These are phyloP conservation scores for Phytophthora capsici DNA, from an alignment of 352 stramenopile genomes.

Conservation along the genomic window DNA sequence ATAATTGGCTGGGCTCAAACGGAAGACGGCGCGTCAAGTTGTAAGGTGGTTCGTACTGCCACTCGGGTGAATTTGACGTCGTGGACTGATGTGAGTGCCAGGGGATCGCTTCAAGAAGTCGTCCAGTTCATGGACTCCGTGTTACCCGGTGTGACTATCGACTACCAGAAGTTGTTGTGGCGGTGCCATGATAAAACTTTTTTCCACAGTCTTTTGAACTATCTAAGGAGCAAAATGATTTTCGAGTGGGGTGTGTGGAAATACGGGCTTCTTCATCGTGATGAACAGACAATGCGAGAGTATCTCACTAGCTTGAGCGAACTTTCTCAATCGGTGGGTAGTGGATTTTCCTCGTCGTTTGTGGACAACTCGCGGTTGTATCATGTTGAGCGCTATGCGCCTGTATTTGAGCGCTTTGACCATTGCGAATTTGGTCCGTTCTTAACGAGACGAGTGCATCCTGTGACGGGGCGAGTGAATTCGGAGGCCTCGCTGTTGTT, in stretches of 20 bases:
- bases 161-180: constrained; percentile 48
- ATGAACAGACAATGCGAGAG: constrained; percentile 47
- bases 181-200: constrained; percentile 49
- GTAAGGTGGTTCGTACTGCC: constrained; percentile 37
- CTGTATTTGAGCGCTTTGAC: constrained; percentile 38
- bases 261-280: constrained; percentile 55
- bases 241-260: constrained; percentile 56
- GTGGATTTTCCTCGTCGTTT: constrained; percentile 40
- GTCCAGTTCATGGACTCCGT: constrained; percentile 34
- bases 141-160: constrained; percentile 35
- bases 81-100: constrained; percentile 61
- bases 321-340: constrained; percentile 33
- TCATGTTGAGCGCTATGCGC: constrained; percentile 34
- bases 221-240: constrained; percentile 46
- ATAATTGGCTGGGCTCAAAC: constrained; percentile 50
- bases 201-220: constrained; percentile 40
- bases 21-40: constrained; percentile 14
- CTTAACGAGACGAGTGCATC: constrained; percentile 48
- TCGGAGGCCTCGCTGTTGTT: constrained; percentile 5
- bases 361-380: constrained; percentile 34
- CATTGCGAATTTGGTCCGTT: constrained; percentile 61
- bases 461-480: constrained; percentile 29
- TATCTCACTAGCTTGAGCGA: constrained; percentile 24
- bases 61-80: constrained; percentile 57
- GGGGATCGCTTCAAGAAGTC: constrained; percentile 55